These are phyloP conservation scores for Leccinum fuscescens DNA, from an alignment of 1,284 basidiomycete species.

Conservation along the genomic window DNA sequence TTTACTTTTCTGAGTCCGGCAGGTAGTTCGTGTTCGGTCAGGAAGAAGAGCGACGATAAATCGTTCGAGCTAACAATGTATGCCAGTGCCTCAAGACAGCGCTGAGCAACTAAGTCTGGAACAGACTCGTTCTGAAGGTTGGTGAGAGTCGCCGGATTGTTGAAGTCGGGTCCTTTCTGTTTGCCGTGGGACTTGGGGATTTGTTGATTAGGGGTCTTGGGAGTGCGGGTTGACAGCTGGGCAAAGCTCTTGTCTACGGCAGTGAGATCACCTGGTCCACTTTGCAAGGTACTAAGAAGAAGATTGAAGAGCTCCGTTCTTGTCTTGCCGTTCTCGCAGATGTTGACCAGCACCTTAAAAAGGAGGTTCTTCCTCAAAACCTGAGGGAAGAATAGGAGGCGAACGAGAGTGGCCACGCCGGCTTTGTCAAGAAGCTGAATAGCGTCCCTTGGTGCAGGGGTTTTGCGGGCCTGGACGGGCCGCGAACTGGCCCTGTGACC, in stretches of 20 bases:
- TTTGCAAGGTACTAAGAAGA: conserved; percentile 89
- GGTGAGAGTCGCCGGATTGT: conserved; percentile 52
- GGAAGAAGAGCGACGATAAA: conserved; percentile 84
- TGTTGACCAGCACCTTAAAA: conserved; percentile 89
- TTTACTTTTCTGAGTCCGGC: conserved; percentile 65
- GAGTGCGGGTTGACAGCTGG: conserved; percentile 80
- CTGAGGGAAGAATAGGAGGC: conserved; percentile 96
- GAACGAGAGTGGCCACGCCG: conserved; percentile 87
- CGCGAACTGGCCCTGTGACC: conserved; percentile 35
- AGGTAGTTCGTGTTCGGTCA: conserved; percentile 89
- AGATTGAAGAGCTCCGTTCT: conserved; percentile 92
- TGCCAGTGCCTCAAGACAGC: conserved; percentile 85
- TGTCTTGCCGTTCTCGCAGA: conserved; percentile 94
- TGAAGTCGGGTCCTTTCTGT: conserved; percentile 59
- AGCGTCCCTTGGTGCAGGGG: conserved; percentile 71
- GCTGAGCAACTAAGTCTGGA: conserved; percentile 88
- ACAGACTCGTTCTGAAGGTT: conserved; percentile 79
- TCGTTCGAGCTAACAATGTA: conserved; percentile 86
- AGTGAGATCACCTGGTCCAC: conserved; percentile 89
- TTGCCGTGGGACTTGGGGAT: conserved; percentile 72
- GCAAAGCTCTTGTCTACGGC: conserved; percentile 93
- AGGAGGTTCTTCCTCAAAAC: conserved; percentile 83
- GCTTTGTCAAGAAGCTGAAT: conserved; percentile 92
- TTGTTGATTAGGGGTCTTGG: conserved; percentile 51
- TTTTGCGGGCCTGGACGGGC: conserved; percentile 45